A percentile compares a stretch with the other conserved stretches of the same genome.
Conservation (phyloP, 495 filamentous ascomycete species). For the Penicillium pulvis region DNA sequence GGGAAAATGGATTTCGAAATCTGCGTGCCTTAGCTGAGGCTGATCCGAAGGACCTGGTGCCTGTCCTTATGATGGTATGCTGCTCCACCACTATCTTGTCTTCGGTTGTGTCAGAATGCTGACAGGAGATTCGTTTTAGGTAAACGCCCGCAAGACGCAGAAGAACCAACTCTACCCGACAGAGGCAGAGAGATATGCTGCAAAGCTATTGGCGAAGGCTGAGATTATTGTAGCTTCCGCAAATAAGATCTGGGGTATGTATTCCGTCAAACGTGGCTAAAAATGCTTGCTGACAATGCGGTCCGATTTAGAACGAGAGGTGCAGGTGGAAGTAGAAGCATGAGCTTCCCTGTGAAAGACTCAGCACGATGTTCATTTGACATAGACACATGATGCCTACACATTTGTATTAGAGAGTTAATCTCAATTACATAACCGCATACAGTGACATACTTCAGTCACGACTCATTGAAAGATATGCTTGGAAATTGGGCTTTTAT, state of each 20-base stretch:
- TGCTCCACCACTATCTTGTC: neutral
- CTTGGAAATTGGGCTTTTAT: too few species aligned
- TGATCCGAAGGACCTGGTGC: slow-evolving; percentile 65
- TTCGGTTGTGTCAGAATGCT: neutral
- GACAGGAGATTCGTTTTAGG: slow-evolving; percentile 19
- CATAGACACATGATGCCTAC: neutral
- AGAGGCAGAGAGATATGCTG: slow-evolving; percentile 62
- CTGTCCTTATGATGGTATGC: slow-evolving; percentile 67
- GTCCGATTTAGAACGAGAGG: slow-evolving; percentile 38
- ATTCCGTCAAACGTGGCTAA: neutral
- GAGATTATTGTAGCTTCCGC: slow-evolving; percentile 69
- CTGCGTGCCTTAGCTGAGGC: slow-evolving; percentile 69
- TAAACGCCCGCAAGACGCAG: slow-evolving; percentile 55
- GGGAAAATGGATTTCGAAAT: slow-evolving; percentile 75
- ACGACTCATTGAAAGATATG: too few species aligned
- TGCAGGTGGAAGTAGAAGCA: slow-evolving; percentile 48
- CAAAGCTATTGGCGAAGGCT: slow-evolving; percentile 67
- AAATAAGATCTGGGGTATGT: slow-evolving; percentile 70
- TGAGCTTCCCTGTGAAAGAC: slow-evolving; percentile 12
- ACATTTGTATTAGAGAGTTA: neutral
- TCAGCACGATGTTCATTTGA: neutral
- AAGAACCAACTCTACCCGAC: slow-evolving; percentile 58
- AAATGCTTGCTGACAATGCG: slow-evolving; percentile 7
- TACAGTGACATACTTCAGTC: too few species aligned
- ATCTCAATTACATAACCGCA: neutral